Evolutionary conservation across 352 stramenopile genomes (phyloP).

Genomic region (Phytophthora cactorum): DNA sequence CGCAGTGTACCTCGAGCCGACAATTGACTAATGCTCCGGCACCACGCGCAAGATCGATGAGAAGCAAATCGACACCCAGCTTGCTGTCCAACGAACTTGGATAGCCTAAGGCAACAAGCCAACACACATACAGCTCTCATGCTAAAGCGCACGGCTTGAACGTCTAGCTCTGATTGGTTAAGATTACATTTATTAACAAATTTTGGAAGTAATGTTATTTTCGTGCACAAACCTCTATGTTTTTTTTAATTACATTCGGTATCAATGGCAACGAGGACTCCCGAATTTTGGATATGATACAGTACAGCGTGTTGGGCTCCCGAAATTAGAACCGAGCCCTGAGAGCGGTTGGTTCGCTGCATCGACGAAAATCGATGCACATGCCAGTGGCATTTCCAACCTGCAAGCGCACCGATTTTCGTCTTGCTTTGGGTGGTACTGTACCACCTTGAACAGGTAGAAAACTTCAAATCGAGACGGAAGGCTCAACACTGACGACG

Average conservation of each 20-base stretch:
- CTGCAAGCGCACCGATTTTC: neutral
- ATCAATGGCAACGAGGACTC: too few species aligned
- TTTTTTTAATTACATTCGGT: too few species aligned
- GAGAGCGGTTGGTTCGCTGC: too few species aligned
- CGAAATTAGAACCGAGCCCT: neutral
- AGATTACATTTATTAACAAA: neutral
- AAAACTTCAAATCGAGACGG: constrained; percentile 25
- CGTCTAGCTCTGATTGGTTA: neutral
- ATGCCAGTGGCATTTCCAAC: too few species aligned
- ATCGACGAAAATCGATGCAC: too few species aligned
- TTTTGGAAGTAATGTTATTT: too few species aligned
- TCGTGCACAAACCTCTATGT: too few species aligned
- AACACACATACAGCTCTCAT: constrained; percentile 4
- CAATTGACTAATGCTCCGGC: constrained; percentile 27
- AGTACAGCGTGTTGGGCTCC: neutral
- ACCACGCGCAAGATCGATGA: constrained; percentile 5
- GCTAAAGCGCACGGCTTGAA: neutral
- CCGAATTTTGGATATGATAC: too few species aligned
- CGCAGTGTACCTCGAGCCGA: neutral
- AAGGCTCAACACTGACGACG: constrained; percentile 29
- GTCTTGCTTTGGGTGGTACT: constrained; percentile 27
- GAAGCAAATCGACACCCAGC: constrained; percentile 7
- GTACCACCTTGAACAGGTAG: constrained; percentile 10
- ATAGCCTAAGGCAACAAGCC: constrained; percentile 27
- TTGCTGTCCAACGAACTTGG: constrained; percentile 23